A percentile compares a stretch with the other conserved stretches of the same genome.
phyloP scores from a whole-genome alignment of 345 rosid species.

The Populus ilicifolia region DNA sequence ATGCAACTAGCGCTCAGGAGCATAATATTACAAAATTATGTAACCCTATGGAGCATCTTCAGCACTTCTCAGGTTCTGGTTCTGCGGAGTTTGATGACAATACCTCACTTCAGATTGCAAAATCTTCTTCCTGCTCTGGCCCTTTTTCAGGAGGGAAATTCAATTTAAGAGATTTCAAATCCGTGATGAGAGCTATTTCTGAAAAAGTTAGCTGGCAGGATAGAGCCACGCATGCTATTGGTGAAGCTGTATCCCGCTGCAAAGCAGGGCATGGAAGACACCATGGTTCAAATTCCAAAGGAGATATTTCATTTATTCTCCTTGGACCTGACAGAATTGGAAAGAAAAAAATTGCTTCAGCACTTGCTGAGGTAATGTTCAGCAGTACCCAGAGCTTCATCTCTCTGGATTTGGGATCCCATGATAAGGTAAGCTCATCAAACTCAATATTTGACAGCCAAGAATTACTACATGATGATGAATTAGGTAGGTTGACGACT shows the following conservation, averaged over 20 bases:
- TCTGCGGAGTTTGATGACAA: constrained; percentile 31
- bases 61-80: constrained; percentile 17
- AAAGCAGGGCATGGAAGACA: constrained; percentile 35
- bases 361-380: constrained; percentile 53
- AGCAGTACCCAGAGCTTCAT: constrained; percentile 42
- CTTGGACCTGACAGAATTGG: constrained; percentile 69
- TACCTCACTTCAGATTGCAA: constrained; percentile 20
- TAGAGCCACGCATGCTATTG: constrained; percentile 48
- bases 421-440: constrained; percentile 16
- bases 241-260: constrained; percentile 44
- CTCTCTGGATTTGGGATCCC: constrained; percentile 45
- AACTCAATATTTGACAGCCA: constrained; percentile 26
- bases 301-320: constrained; percentile 59
- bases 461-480: constrained; percentile 26
- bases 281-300: constrained; percentile 21
- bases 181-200: constrained; percentile 39
- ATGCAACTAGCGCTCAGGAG: constrained; percentile 37
- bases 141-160: constrained; percentile 21
- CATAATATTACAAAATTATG: constrained; percentile 24
- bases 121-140: constrained; percentile 22
- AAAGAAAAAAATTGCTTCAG: constrained; percentile 56
- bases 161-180: constrained; percentile 41
- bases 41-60: constrained; percentile 21
- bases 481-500: constrained; percentile 43
- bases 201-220: constrained; percentile 58